phyloP scores from a whole-genome alignment of 805 yeast species.

The Candida taoyuanica region DNA sequence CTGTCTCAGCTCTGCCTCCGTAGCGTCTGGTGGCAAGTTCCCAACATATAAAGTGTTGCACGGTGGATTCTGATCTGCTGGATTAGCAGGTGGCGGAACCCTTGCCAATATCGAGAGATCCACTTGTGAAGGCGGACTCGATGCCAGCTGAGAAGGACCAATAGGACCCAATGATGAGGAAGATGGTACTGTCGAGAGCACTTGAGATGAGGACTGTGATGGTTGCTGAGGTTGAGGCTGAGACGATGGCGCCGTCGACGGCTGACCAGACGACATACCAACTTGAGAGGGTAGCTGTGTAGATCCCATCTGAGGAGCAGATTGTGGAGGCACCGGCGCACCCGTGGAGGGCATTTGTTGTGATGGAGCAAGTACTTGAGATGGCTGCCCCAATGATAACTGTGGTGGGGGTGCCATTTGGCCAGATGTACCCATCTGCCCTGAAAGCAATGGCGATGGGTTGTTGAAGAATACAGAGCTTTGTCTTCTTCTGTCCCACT shows the following conservation, averaged over 20 bases:
- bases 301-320: no score
- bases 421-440: conserved; percentile 17
- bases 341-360: conserved; percentile 16
- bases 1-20: conserved; percentile 86
- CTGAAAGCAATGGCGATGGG: conserved; percentile 23
- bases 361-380: no score
- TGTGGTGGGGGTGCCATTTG: background rate
- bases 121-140: conserved; percentile 34
- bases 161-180: conserved; percentile 6
- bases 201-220: no score
- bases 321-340: no score
- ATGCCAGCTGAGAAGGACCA: conserved; percentile 3
- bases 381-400: background rate
- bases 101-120: conserved; percentile 71
- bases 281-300: no score
- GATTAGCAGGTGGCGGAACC: conserved; percentile 91
- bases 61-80: conserved; percentile 99
- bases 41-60: conserved; percentile 97
- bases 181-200: conserved; percentile 13
- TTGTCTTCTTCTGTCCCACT: conserved; percentile 51
- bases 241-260: no score
- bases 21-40: conserved; percentile 93
- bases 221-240: no score
- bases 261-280: no score
- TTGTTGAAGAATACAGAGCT: conserved; percentile 47